Evolutionary conservation across 2,329 filamentous ascomycete genomes (phyloP).

Genomic region (Trichoderma sp.): DNA sequence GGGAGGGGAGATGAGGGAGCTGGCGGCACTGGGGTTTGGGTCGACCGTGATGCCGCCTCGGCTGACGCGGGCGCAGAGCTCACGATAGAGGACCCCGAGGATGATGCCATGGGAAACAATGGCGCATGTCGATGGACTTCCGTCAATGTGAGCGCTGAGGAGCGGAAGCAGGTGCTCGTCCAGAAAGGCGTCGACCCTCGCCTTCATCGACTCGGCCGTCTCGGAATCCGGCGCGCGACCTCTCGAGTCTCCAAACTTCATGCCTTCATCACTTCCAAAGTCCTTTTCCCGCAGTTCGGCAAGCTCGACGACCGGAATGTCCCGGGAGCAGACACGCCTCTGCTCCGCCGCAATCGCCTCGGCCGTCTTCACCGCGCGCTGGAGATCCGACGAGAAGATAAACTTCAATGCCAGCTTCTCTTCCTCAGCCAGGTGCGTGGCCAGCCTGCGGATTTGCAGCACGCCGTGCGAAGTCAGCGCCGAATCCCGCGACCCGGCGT

Average conservation of each 20-base stretch:
- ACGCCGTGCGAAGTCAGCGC: slow-evolving; percentile 78
- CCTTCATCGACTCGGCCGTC: slow-evolving; percentile 65
- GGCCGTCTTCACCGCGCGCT: slow-evolving; percentile 72
- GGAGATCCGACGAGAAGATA: slow-evolving; percentile 77
- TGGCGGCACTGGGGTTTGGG: slow-evolving; percentile 21
- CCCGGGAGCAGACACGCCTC: slow-evolving; percentile 26
- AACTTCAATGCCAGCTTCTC: slow-evolving; percentile 49
- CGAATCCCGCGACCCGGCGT: slow-evolving; percentile 80
- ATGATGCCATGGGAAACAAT: slow-evolving; percentile 85
- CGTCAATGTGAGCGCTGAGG: slow-evolving; percentile 18
- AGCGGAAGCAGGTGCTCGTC: slow-evolving; percentile 62
- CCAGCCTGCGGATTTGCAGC: slow-evolving; percentile 74
- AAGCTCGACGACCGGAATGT: slow-evolving; percentile 29
- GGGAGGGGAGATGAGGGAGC: slow-evolving; percentile 29
- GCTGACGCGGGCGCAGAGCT: slow-evolving; percentile 57
- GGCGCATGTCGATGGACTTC: slow-evolving; percentile 45
- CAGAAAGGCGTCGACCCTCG: slow-evolving; percentile 67
- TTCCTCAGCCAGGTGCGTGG: slow-evolving; percentile 54
- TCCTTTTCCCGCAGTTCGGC: slow-evolving; percentile 68
- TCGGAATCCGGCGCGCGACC: slow-evolving; percentile 58
- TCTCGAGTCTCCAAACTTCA: slow-evolving; percentile 50
- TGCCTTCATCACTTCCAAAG: slow-evolving; percentile 71
- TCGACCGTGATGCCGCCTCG: slow-evolving; percentile 24
- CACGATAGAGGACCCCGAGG: slow-evolving; percentile 67
- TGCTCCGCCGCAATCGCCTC: slow-evolving; percentile 63